Evolutionary conservation across 805 yeast genomes (phyloP), one percentile per base, ranked within the genome.

Genomic region (Metschnikowia rubicola): DNA sequence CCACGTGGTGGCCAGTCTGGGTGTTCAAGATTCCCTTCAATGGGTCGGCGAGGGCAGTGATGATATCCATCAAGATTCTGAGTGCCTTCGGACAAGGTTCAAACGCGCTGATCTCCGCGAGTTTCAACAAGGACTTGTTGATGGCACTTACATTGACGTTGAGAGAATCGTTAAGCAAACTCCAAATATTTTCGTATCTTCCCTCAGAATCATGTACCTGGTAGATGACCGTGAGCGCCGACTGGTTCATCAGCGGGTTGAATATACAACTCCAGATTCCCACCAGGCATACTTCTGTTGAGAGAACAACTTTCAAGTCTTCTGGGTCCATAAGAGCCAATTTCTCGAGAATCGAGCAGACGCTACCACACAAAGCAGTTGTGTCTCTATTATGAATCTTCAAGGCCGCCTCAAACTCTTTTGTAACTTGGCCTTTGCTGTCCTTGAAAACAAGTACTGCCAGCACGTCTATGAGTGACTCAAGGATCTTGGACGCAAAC

Each of bases 61-160:
- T 62, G 4, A 90, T 73, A 67, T 91, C 97, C 82, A 86, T 84
- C 36, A 86, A 60, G 9, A 88, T 80, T 55, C 86, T 74, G 2
- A 88, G 81, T 2, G 86, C 83, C 53, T 87, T 79, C 1, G 91
- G 90, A 51, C 87, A 81, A 1, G 91, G 89, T 44, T 86, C 90
- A 58, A 72, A 84, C 34, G 77, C 78, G 30, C 71, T 74, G 48
- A 80, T 65, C 11, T 63, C 56, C 5, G 74, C 75, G 44, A 83
- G 68, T 39, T 66, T 69, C 3, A 67, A 56, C 40, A 86, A 55
- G 34, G 78, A 78, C 3, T 58, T 57, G 46, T 70, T 75, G 26
- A 80, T 67, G 0, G 89, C 80, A 3, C 54, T 55, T 5, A 89
- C 55, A 8, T 83, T 75, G 8, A 67, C 60, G 2, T 65, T 58